These are phyloP conservation scores for Entophlyctis luteolus DNA, from an alignment of 192 early-diverging fungal genomes.

Conservation along the genomic window DNA sequence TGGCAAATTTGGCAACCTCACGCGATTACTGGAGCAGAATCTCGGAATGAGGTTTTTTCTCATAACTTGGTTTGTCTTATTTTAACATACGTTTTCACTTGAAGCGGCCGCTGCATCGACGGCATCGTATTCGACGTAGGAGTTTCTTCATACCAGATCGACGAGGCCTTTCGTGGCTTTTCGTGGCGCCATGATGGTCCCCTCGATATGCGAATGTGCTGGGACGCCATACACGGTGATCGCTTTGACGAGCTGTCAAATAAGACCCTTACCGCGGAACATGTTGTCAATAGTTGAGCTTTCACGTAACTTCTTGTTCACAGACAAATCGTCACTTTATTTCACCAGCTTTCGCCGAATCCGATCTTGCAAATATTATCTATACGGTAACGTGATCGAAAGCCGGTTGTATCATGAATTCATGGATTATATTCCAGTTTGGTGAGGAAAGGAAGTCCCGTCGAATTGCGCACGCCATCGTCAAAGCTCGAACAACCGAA, in stretches of 20 bases:
- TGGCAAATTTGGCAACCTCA: constrained; percentile 59
- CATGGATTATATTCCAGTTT: constrained; percentile 25
- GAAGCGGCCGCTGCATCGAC: constrained; percentile 50
- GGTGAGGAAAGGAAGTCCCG: constrained; percentile 64
- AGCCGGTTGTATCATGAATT: background rate
- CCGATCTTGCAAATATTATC: constrained; percentile 63
- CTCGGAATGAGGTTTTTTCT: constrained; percentile 22
- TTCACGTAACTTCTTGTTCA: background rate
- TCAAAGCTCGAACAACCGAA: constrained; percentile 40
- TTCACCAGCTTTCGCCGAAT: constrained; percentile 43
- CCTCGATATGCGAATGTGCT: constrained; percentile 73
- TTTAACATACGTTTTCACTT: background rate
- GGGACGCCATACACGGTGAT: background rate
- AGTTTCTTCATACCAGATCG: constrained; percentile 66
- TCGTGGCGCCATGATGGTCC: constrained; percentile 64
- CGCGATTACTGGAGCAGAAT: constrained; percentile 27
- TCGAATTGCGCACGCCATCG: constrained; percentile 62
- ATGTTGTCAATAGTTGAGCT: constrained; percentile 54
- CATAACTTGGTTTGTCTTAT: background rate
- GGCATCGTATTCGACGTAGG: constrained; percentile 75
- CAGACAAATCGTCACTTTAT: background rate
- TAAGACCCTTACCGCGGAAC: constrained; percentile 47
- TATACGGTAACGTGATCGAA: constrained; percentile 12
- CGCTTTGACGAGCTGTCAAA: constrained; percentile 6
- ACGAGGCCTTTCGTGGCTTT: constrained; percentile 63